A percentile compares a stretch with the other conserved stretches of the same genome.
phyloP scores from a whole-genome alignment of 805 yeast genomes.

The Blastobotrys muscicola region DNA sequence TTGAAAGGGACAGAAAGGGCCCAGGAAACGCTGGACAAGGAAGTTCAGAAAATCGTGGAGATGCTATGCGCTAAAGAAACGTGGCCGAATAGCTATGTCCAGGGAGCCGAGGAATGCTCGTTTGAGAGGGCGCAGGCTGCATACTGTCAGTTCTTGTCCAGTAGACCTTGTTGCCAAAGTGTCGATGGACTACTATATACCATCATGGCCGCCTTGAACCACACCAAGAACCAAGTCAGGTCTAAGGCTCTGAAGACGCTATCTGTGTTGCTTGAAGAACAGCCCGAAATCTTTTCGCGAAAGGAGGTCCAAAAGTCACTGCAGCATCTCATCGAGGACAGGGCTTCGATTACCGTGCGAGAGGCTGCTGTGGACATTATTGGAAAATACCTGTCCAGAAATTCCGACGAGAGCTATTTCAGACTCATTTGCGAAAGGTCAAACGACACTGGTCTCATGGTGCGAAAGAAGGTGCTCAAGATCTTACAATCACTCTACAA shows the following conservation, averaged over 20 bases:
- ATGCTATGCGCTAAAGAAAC: too few relatives aligned
- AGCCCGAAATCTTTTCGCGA: slow-evolving; percentile 41
- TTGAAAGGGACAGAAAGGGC: too few relatives aligned
- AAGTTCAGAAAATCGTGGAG: too few relatives aligned
- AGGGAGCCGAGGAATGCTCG: too few relatives aligned
- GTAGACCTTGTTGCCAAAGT: slow-evolving; percentile 13
- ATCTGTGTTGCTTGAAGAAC: slow-evolving; percentile 43
- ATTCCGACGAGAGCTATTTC: slow-evolving; percentile 33
- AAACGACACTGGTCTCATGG: slow-evolving; percentile 52
- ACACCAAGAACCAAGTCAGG: slow-evolving; percentile 43
- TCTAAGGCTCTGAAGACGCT: slow-evolving; percentile 59
- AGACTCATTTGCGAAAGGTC: slow-evolving; percentile 38
- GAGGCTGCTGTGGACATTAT: slow-evolving; percentile 69
- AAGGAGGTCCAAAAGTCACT: slow-evolving; percentile 46
- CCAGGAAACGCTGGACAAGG: too few relatives aligned
- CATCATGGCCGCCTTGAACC: slow-evolving; percentile 39
- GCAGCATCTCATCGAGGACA: slow-evolving; percentile 42
- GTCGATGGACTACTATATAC: slow-evolving; percentile 47
- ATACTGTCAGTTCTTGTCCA: slow-evolving; percentile 8
- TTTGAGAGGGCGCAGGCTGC: too few relatives aligned
- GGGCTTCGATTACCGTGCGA: slow-evolving; percentile 56
- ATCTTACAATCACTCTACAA: slow-evolving; percentile 22
- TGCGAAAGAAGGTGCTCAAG: slow-evolving; percentile 52
- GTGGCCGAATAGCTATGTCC: too few relatives aligned
- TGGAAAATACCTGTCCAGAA: slow-evolving; percentile 34